These are phyloP conservation scores for Globisporangium echinulatum DNA, from an alignment of 352 stramenopile genomes.

Conservation along the genomic window DNA sequence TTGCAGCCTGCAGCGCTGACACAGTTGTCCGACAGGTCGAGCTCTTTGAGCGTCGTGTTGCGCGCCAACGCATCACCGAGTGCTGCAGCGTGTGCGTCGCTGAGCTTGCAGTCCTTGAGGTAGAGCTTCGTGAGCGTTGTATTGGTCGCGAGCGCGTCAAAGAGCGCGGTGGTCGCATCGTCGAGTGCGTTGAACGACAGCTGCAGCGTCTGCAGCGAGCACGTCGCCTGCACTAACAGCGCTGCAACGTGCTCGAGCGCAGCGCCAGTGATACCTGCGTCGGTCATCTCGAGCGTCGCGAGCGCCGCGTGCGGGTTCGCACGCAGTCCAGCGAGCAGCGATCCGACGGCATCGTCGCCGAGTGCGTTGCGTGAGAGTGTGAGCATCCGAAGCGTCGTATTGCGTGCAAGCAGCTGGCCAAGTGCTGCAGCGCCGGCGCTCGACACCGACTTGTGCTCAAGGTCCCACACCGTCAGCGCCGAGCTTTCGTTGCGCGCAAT, in stretches of 20 bases:
- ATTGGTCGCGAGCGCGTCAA: constrained; percentile 51
- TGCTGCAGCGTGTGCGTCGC: constrained; percentile 27
- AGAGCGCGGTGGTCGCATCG: constrained; percentile 32
- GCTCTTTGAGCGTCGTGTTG: constrained; percentile 42
- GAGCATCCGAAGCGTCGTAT: constrained; percentile 37
- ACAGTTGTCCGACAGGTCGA: constrained; percentile 73
- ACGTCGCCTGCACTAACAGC: constrained; percentile 29
- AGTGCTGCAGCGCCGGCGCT: constrained; percentile 37
- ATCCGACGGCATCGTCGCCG: constrained; percentile 30
- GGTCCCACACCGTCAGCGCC: constrained; percentile 51
- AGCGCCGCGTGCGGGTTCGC: constrained; percentile 28
- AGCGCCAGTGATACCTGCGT: constrained; percentile 35
- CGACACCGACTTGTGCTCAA: constrained; percentile 65
- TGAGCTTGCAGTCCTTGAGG: constrained; percentile 61
- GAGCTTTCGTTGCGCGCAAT: constrained; percentile 50
- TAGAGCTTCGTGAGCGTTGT: constrained; percentile 56
- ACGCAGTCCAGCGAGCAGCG: constrained; percentile 29
- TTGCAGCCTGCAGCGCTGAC: constrained; percentile 26
- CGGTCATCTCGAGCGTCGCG: constrained; percentile 35
- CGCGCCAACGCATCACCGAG: constrained; percentile 34
- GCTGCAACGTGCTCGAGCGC: constrained; percentile 42
- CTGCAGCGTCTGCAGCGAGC: constrained; percentile 52
- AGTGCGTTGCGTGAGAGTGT: constrained; percentile 62
- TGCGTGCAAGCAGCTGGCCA: constrained; percentile 42
- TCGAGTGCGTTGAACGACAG: constrained; percentile 68